phyloP scores from a whole-genome alignment of 1,284 basidiomycete species.

The Ustilago loliicola region DNA sequence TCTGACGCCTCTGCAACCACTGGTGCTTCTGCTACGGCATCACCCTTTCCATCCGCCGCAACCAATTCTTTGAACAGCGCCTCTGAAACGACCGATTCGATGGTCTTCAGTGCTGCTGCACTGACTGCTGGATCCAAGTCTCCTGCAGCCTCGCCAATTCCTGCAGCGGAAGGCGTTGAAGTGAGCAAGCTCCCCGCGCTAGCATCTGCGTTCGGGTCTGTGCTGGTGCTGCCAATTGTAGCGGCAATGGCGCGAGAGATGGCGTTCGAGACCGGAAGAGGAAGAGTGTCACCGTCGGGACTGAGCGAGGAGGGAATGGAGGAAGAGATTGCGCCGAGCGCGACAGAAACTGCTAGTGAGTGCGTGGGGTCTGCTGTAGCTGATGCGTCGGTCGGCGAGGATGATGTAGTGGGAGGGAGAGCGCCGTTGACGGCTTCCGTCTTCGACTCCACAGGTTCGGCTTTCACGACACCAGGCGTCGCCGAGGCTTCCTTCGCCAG shows the following conservation, averaged over 20 bases:
- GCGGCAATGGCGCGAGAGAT: slow-evolving; percentile 43
- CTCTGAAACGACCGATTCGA: slow-evolving; percentile 41
- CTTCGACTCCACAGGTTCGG: background rate
- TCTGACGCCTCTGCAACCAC: background rate
- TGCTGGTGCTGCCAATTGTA: slow-evolving; percentile 28
- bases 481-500: background rate
- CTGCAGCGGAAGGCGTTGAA: slow-evolving; percentile 5
- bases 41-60: slow-evolving; percentile 3
- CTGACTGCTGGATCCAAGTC: slow-evolving; percentile 32
- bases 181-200: slow-evolving; percentile 1
- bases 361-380: slow-evolving; percentile 16
- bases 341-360: slow-evolving; percentile 36
- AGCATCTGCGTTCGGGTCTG: background rate
- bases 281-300: slow-evolving; percentile 23
- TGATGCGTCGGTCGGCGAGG: background rate
- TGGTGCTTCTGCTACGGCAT: background rate
- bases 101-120: slow-evolving; percentile 37
- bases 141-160: background rate
- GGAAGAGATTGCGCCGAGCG: slow-evolving; percentile 28
- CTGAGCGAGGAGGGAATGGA: slow-evolving; percentile 7
- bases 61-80: slow-evolving; percentile 44
- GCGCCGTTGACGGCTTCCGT: background rate
- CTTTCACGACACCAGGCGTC: slow-evolving; percentile 13
- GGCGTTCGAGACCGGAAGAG: slow-evolving; percentile 38
- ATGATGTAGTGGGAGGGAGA: background rate